Evolutionary conservation across 306 rosid genomes (phyloP).

Genomic region (Carpinus fangiana): DNA sequence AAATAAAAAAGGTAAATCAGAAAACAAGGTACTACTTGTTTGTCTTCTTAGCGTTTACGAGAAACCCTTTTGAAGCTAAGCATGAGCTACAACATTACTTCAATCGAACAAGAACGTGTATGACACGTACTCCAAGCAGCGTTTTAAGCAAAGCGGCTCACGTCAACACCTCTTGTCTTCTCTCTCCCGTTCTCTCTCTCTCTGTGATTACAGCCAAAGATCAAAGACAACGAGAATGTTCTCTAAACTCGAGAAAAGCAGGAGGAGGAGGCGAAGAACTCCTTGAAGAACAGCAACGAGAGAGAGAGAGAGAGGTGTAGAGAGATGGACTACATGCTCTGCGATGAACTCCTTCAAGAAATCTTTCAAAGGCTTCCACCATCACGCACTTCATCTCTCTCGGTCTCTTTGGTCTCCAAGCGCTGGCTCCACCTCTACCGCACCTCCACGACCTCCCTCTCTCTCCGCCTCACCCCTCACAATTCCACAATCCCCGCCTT

Average conservation of each 20-base stretch:
- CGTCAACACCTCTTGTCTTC: conserved; percentile 7
- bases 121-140: conserved; percentile 36
- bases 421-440: conserved; percentile 89
- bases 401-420: conserved; percentile 70
- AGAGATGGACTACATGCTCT: conserved; percentile 54
- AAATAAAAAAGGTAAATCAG: not conserved
- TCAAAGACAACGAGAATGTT: not conserved
- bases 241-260: not conserved
- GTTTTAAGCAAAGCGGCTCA: conserved; percentile 28
- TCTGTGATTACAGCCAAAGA: conserved; percentile 3
- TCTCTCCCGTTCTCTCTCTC: conserved; percentile 22
- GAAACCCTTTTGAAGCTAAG: not conserved
- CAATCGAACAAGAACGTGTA: conserved; percentile 28
- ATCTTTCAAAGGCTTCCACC: conserved; percentile 65
- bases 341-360: conserved; percentile 80
- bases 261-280: not conserved
- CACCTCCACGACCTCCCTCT: conserved; percentile 59
- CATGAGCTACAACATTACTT: not conserved
- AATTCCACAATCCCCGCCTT: conserved; percentile 39
- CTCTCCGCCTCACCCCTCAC: conserved; percentile 50
- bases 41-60: not conserved
- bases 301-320: not conserved
- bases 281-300: not conserved
- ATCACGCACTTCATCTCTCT: conserved; percentile 45
- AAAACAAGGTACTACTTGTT: not conserved